Percentiles rank a stretch among this genome's conserved stretches.
Evolutionary conservation across 257 asterid genomes (phyloP).

Genomic region (Solanum rostratum): DNA sequence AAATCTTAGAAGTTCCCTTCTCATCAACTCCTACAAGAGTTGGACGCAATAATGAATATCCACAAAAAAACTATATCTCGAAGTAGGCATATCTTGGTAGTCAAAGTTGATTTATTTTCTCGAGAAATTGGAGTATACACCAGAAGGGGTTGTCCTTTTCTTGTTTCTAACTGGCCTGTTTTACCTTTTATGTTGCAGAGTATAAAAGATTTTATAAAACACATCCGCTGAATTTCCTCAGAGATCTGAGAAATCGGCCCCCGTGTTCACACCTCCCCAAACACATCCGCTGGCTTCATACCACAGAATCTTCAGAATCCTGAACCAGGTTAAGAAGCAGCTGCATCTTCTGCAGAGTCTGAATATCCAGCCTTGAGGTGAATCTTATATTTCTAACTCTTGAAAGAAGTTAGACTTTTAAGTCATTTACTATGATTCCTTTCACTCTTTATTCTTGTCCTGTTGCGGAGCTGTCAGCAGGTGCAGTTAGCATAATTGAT

Average conservation of each 20-base stretch:
- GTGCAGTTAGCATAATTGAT: background rate
- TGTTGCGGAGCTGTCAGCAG: background rate
- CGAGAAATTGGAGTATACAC: background rate
- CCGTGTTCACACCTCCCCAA: constrained; percentile 89
- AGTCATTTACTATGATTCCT: background rate
- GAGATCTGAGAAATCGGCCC: constrained; percentile 76
- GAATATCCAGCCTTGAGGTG: constrained; percentile 91
- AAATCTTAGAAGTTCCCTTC: too few relatives aligned
- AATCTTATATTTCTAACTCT: too few relatives aligned
- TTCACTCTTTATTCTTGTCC: background rate
- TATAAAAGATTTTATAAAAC: background rate
- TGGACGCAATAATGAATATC: background rate
- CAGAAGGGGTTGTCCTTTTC: background rate
- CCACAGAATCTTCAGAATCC: constrained; percentile 65
- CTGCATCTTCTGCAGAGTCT: constrained; percentile 86
- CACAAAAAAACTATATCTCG: background rate
- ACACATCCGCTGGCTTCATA: constrained; percentile 78
- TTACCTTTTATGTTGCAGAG: background rate
- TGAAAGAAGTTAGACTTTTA: too few relatives aligned
- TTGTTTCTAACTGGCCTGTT: background rate
- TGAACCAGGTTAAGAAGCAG: constrained; percentile 49
- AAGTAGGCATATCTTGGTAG: background rate
- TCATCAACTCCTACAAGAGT: too few relatives aligned
- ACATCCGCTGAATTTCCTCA: constrained; percentile 73
- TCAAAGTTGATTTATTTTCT: background rate